phyloP scores from a whole-genome alignment of 441 rosid genomes.

The Metrosideros polymorpha region DNA sequence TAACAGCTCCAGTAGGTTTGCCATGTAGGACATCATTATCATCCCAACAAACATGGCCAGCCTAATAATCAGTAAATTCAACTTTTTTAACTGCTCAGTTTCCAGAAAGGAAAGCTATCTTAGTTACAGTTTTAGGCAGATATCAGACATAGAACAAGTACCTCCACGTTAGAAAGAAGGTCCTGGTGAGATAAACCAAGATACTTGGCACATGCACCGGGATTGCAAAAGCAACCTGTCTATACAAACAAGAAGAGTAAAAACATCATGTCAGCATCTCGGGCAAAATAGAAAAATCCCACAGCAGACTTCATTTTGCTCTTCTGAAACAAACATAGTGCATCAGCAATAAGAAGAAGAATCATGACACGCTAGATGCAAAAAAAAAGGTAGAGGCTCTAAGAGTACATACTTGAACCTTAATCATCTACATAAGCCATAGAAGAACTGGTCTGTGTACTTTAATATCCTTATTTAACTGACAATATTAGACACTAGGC shows the following conservation, averaged over 20 bases:
- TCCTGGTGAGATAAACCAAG: constrained; percentile 80
- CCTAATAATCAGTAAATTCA: constrained; percentile 31
- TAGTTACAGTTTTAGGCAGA: not conserved
- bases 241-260: constrained; percentile 5
- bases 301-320: not conserved
- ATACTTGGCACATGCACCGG: constrained; percentile 97
- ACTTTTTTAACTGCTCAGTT: not conserved
- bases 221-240: constrained; percentile 99
- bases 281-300: not conserved
- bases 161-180: constrained; percentile 86
- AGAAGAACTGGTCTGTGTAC: not conserved
- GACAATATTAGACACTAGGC: not conserved
- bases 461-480: not conserved
- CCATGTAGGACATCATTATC: constrained; percentile 78
- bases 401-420: not conserved
- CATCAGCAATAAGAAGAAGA: not conserved
- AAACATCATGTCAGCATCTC: not conserved
- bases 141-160: constrained; percentile 11
- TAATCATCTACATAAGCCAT: not conserved
- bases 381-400: not conserved
- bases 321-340: not conserved
- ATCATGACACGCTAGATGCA: not conserved
- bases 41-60: constrained; percentile 98
- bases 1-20: constrained; percentile 90
- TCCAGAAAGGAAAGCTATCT: not conserved